Base-by-base conservation (phyloP, 805 yeast species). In the Spathaspora passalidarum region DNA sequence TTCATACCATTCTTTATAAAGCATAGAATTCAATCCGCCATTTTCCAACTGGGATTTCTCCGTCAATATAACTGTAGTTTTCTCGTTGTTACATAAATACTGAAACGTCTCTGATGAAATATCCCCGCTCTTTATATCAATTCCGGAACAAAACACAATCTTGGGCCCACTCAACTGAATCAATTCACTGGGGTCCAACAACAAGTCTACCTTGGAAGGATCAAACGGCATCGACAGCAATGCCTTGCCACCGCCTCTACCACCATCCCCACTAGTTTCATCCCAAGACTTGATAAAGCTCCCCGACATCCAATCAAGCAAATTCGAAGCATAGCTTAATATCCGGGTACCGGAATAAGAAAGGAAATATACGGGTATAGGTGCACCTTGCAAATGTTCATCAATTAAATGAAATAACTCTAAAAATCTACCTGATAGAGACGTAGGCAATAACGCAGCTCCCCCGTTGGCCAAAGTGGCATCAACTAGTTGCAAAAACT, bases 301-400 rank as follows among this genome's bases (percentile, higher is more conserved):
- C 0, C 92, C 79, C 0, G 96, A 82, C 90, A 94, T 86, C 98
- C 98, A 94, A 68, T 94, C 99, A 22, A 92, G 67, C 84, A 94
- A 86, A 46, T 90, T 86, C 11, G 88, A 80, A 0, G 97, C 96
- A 59, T 86, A 88, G 20, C 85, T 78, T 46, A 94, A 63, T 3
- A 85, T 76, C 56, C 92, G 82, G 2, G 89, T 80, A 20, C 94
- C 95, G 0, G 90, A 82, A 55, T 81, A 83, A 2, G 96, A 81
- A n/a, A 87, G 66, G 47, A 89, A 74, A 26, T 87, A 69, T 8
- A 94, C 82, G 0, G 96, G 96, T 10, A 83, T 77, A 9, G 81
- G 78, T 21, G 75, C 71, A 32, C 76, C 75, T 51, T 68, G 68
- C 49, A 88, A 68, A 56, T 79, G 85, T 22, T 79, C 80, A 57